phyloP scores from a whole-genome alignment of 495 filamentous ascomycete species.

The Neurospora intermedia region DNA sequence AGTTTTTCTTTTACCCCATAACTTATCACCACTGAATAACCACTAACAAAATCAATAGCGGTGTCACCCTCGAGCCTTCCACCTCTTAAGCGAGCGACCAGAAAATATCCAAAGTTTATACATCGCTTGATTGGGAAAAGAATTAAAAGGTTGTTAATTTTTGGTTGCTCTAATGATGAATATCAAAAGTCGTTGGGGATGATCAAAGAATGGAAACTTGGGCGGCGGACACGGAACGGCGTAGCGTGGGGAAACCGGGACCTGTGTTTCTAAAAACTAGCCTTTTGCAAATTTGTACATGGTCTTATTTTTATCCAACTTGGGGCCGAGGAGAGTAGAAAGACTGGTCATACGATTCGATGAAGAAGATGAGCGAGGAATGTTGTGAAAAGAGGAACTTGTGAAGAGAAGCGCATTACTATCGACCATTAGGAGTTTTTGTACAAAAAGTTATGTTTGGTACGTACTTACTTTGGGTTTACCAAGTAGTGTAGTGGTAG shows the following conservation, averaged over 20 bases:
- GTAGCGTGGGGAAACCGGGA: not conserved
- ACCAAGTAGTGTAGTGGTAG: not conserved
- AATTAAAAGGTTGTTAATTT: not conserved
- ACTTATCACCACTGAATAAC: not conserved
- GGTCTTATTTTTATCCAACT: not conserved
- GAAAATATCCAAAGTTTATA: not conserved
- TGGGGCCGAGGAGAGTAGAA: too few species aligned
- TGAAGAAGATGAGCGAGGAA: not conserved
- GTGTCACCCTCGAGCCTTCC: slow-evolving; percentile 34
- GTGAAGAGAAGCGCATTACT: not conserved
- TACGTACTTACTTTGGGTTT: not conserved
- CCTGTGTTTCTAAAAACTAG: not conserved
- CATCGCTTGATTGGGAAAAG: not conserved
- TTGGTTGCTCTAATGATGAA: not conserved
- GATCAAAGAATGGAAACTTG: not conserved
- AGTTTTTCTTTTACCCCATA: slow-evolving; percentile 9
- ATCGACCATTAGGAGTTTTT: not conserved
- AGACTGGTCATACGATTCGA: not conserved
- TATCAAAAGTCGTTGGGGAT: not conserved
- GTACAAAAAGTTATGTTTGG: not conserved
- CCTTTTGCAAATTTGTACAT: not conserved
- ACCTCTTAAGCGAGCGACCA: slow-evolving; percentile 8
- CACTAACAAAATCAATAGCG: slow-evolving; percentile 14
- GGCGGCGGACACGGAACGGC: not conserved
- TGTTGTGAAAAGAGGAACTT: not conserved